A percentile compares a stretch with the other conserved stretches of the same genome.
phyloP scores from a whole-genome alignment of 2,329 filamentous ascomycete species.

The Exophiala calicioides region DNA sequence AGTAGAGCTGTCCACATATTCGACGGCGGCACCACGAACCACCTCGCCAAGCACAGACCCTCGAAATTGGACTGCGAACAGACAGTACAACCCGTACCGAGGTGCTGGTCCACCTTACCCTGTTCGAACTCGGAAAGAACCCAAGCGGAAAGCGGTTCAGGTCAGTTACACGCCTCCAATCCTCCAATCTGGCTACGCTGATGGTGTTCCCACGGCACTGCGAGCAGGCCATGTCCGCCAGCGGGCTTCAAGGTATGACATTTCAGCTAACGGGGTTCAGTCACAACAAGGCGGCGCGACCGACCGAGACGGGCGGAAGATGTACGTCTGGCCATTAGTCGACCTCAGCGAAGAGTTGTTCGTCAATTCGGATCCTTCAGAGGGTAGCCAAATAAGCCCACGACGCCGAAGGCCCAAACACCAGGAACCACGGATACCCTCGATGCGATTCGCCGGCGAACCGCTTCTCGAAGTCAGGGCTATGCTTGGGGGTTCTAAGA shows the following conservation, averaged over 20 bases:
- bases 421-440: conserved; percentile 22
- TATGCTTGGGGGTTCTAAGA: conserved; percentile 5
- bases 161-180: conserved; percentile 14
- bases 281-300: background rate
- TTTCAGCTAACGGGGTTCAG: background rate
- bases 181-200: conserved; percentile 19
- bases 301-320: background rate
- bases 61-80: too few relatives aligned
- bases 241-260: background rate
- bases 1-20: too few relatives aligned
- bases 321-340: conserved; percentile 20
- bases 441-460: conserved; percentile 6
- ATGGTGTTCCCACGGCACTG: conserved; percentile 18
- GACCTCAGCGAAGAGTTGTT: conserved; percentile 23
- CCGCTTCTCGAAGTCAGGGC: conserved; percentile 11
- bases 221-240: conserved; percentile 6
- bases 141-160: conserved; percentile 3
- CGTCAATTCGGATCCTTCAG: conserved; percentile 15
- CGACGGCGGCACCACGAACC: too few relatives aligned
- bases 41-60: too few relatives aligned
- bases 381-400: background rate
- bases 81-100: background rate
- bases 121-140: background rate
- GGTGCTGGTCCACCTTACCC: background rate
- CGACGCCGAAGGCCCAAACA: conserved; percentile 10